Evolutionary conservation across 108 stramenopile species (phyloP).

Genomic region (Skeletonema tropicum): DNA sequence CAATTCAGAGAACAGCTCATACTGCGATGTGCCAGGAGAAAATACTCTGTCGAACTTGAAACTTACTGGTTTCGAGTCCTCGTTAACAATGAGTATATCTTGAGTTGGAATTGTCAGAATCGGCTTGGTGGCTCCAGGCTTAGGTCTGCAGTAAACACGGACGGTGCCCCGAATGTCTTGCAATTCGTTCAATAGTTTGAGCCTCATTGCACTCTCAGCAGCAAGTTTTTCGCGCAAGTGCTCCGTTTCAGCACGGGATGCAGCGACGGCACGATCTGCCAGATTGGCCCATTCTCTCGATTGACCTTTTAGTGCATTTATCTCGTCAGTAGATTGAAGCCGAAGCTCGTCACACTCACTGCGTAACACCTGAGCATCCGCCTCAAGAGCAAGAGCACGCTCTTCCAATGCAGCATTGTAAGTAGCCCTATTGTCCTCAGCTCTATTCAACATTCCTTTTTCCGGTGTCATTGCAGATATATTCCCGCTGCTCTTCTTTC

Average conservation of each 20-base stretch:
- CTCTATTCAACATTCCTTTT: not conserved
- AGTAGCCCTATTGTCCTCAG: not conserved
- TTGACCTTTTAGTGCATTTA: conserved; percentile 35
- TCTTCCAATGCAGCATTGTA: not conserved
- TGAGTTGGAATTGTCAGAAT: conserved; percentile 67
- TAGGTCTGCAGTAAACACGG: conserved; percentile 82
- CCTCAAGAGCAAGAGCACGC: not conserved
- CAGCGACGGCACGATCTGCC: conserved; percentile 44
- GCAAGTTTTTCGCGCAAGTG: conserved; percentile 73
- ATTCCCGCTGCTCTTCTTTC: conserved; percentile 4
- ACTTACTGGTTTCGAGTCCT: conserved; percentile 60
- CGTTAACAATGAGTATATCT: conserved; percentile 69
- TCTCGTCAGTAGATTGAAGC: conserved; percentile 53
- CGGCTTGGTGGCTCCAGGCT: conserved; percentile 21
- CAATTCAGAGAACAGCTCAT: conserved; percentile 90
- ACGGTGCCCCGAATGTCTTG: conserved; percentile 82
- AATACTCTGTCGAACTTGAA: conserved; percentile 95
- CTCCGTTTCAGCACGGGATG: conserved; percentile 55
- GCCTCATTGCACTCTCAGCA: conserved; percentile 67
- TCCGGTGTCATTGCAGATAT: conserved; percentile 6
- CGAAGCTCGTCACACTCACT: conserved; percentile 58
- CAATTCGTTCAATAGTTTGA: conserved; percentile 76
- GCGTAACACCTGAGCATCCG: conserved; percentile 1
- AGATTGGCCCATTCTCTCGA: conserved; percentile 52
- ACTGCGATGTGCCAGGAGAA: conserved; percentile 61